phyloP scores from a whole-genome alignment of 1,139 yeast genomes.

The Sugiyamaella novakii region DNA sequence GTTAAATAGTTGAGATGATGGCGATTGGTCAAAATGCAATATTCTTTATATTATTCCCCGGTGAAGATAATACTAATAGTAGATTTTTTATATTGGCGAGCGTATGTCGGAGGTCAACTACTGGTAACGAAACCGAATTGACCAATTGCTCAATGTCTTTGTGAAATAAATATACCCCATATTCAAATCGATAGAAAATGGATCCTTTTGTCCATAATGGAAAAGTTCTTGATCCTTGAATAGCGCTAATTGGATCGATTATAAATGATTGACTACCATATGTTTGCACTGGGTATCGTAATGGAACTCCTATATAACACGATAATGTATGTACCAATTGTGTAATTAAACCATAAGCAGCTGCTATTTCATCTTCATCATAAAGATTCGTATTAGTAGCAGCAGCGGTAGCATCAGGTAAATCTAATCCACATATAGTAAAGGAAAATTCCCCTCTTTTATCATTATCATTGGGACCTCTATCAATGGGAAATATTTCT shows the following conservation, averaged over 20 bases:
- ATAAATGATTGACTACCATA: conserved; percentile 56
- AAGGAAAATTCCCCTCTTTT: conserved; percentile 39
- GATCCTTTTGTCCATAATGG: conserved; percentile 56
- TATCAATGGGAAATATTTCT: conserved; percentile 45
- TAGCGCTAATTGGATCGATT: conserved; percentile 51
- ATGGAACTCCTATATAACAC: conserved; percentile 48
- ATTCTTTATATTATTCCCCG: conserved; percentile 1
- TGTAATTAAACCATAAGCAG: conserved; percentile 53
- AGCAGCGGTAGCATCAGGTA: conserved; percentile 30
- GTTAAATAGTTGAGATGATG: too few relatives aligned
- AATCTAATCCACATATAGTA: conserved; percentile 42
- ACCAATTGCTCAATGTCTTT: conserved; percentile 55
- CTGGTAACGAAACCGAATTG: conserved; percentile 41
- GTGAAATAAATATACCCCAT: conserved; percentile 52
- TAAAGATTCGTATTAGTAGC: conserved; percentile 31
- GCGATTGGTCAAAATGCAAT: too few relatives aligned
- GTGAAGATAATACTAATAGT: conserved; percentile 37
- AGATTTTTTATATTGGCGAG: conserved; percentile 46
- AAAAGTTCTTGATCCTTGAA: conserved; percentile 47
- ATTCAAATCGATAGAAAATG: conserved; percentile 53
- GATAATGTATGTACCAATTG: conserved; percentile 50
- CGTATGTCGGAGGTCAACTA: conserved; percentile 45
- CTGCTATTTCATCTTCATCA: conserved; percentile 48
- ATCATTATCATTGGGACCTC: conserved; percentile 20
- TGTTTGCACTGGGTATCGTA: conserved; percentile 55